Percentiles rank a stretch among this genome's conserved stretches.
These are phyloP conservation scores for Pilobolus umbonatus DNA, from an alignment of 192 early-diverging fungal species.

Conservation along the genomic window DNA sequence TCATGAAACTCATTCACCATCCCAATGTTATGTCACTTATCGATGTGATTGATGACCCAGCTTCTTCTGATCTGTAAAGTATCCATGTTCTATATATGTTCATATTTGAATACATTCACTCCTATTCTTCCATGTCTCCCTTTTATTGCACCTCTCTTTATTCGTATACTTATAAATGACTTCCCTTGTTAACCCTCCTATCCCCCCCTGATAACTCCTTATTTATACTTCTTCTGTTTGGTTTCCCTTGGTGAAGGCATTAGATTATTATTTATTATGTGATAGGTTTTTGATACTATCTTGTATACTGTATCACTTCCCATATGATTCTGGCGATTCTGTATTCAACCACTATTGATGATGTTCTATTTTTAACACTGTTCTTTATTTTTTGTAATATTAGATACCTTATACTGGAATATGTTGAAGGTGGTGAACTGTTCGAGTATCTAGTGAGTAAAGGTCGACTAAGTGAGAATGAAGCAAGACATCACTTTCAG, in stretches of 20 bases:
- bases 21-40: constrained; percentile 47
- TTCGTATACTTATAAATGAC: neutral
- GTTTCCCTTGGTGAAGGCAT: neutral
- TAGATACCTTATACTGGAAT: constrained; percentile 64
- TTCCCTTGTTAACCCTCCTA: neutral
- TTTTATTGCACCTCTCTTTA: neutral
- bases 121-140: neutral
- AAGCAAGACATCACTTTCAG: constrained; percentile 65
- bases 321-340: no score
- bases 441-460: constrained; percentile 66
- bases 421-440: constrained; percentile 68
- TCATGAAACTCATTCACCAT: constrained; percentile 49
- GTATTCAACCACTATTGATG: no score
- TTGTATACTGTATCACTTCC: no score
- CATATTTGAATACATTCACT: neutral
- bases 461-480: constrained; percentile 53
- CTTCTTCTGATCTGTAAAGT: constrained; percentile 30
- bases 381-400: neutral
- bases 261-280: constrained; percentile 1
- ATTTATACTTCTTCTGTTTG: neutral
- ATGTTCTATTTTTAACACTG: constrained; percentile 1
- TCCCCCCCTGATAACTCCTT: neutral
- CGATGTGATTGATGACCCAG: constrained; percentile 40
- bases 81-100: no score
- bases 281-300: no score